These are phyloP conservation scores for Peltaster fructicola DNA, from an alignment of 2,329 filamentous ascomycete genomes.

Conservation along the genomic window DNA sequence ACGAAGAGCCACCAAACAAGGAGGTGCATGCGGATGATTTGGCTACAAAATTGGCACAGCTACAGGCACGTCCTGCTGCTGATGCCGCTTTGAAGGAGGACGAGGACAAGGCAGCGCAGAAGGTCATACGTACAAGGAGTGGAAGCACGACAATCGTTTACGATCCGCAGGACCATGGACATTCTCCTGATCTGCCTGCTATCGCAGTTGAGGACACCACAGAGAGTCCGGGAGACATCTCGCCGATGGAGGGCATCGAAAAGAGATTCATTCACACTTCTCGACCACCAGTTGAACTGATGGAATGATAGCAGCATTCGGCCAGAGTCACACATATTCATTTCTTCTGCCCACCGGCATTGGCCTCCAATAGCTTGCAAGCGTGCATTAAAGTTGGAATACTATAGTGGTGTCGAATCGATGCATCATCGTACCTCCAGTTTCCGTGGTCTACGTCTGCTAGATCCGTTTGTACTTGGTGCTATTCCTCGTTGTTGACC, in stretches of 20 bases:
- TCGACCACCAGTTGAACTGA: slow-evolving; percentile 38
- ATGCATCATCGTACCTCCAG: too few relatives aligned
- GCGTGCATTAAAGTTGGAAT: too few relatives aligned
- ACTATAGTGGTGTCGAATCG: too few relatives aligned
- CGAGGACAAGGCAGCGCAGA: slow-evolving; percentile 7
- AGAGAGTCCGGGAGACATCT: slow-evolving; percentile 26
- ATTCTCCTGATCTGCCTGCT: slow-evolving; percentile 40
- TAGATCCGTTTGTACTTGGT: too few relatives aligned
- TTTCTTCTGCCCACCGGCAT: too few relatives aligned
- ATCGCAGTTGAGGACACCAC: slow-evolving; percentile 47
- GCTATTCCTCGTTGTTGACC: too few relatives aligned
- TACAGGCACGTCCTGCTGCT: slow-evolving; percentile 26
- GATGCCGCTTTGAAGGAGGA: slow-evolving; percentile 14
- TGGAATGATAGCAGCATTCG: slow-evolving; percentile 24
- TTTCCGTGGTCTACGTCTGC: too few relatives aligned
- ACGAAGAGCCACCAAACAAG: slow-evolving; percentile 48
- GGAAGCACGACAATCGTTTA: slow-evolving; percentile 45
- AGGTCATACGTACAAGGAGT: slow-evolving; percentile 19
- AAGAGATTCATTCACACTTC: slow-evolving; percentile 34
- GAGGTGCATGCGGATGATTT: slow-evolving; percentile 46
- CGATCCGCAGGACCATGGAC: slow-evolving; percentile 43
- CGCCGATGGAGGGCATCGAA: slow-evolving; percentile 28
- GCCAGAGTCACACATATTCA: too few relatives aligned
- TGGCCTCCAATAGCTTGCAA: too few relatives aligned
- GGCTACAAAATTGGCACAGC: slow-evolving; percentile 35